Base-by-base conservation (phyloP, 1,284 basidiomycete species). In the Leccinum cinnamomeum region DNA sequence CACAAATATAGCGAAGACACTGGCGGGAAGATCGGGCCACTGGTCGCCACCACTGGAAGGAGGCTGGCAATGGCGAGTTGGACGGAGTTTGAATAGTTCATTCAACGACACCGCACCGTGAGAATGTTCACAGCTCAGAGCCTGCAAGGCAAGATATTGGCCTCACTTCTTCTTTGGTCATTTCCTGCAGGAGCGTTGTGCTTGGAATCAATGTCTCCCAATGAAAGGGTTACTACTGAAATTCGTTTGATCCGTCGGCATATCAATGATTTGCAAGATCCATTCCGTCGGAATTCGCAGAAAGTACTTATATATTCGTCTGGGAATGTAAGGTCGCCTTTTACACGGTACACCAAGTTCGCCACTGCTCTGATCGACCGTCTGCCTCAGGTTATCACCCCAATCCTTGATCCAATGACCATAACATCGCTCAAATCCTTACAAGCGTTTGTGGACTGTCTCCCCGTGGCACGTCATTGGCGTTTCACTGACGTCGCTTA, bases 391-490 rank as follows among this genome's bases (percentile, higher is more conserved):
- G 44, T 12, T 20, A 20, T 48, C 44, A 2, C 44, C 6, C 18
- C 44, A 46, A n/a, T 7, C 10, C 11, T 18, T 44, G 7, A 46
- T 46, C 18, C 44, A 46, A 46, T 46, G 44, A 8, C 11, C 18
- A 48, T 48, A 20, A 48, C 18, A 20, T 48, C 44, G 44, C 48
- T 65, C 28, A 55, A 57, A 56, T 44, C 12, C 56, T 39, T 68
- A 39, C 58, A 56, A n/a, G n/a, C 51, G n/a, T 18, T 60, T 7
- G 18, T 5, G 1, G n/a, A 23, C 28, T 53, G 18, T 10, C 46
- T 61, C 4, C n/a, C 35, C 14, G 0, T 11, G 1, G 3, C 8
- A 16, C 50, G 30, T 30, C 58, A 5, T 39, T 23, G 55, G 8
- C 53, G 60, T 28, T 16, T 64, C 16, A 8, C 61, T 3, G 7